phyloP scores from a whole-genome alignment of 2,329 filamentous ascomycete species.

The Rugonectria rugulosa region DNA sequence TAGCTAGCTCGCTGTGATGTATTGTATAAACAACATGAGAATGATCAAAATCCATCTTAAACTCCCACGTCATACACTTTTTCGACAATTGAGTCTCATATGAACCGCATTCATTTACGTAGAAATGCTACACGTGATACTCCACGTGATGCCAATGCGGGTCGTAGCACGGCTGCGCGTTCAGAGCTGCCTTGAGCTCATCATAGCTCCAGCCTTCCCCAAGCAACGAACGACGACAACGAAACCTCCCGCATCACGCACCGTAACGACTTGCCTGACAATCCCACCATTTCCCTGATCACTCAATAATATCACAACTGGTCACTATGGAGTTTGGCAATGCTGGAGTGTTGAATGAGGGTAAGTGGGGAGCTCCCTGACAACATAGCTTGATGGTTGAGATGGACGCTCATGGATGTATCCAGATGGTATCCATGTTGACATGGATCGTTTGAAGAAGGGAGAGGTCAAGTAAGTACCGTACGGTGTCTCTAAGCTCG shows the following conservation, averaged over 20 bases:
- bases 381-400: conserved; percentile 24
- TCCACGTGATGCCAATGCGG: conserved; percentile 13
- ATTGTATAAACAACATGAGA: too few species aligned
- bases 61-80: too few species aligned
- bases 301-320: conserved; percentile 2
- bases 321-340: conserved; percentile 68
- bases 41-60: too few species aligned
- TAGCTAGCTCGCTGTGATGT: too few species aligned
- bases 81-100: too few species aligned
- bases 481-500: not conserved
- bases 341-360: conserved; percentile 69
- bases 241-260: conserved; percentile 32
- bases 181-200: conserved; percentile 57
- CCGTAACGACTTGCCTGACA: conserved; percentile 13
- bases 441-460: conserved; percentile 99
- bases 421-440: conserved; percentile 96
- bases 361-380: conserved; percentile 49
- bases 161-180: conserved; percentile 49
- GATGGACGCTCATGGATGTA: conserved; percentile 32
- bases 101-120: too few species aligned
- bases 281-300: not conserved
- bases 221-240: conserved; percentile 36
- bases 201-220: conserved; percentile 46
- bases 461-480: conserved; percentile 93
- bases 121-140: conserved; percentile 27